Evolutionary conservation across 805 yeast genomes (phyloP), one percentile per base, ranked within the genome.

Genomic region (Candida pseudoglaebosa): DNA sequence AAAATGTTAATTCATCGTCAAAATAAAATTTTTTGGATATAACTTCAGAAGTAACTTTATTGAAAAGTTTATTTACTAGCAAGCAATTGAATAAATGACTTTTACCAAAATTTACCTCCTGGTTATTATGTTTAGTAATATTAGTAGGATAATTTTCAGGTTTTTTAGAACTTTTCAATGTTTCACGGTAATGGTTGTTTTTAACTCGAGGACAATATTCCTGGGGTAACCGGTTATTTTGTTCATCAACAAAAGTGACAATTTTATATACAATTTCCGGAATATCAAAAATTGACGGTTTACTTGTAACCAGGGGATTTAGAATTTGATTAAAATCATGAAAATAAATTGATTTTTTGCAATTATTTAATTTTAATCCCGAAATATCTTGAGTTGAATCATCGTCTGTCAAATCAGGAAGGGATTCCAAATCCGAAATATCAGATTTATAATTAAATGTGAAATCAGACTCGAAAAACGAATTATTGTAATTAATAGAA

Each of bases 221-320:
- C 32, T 68, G 73, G 2, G 91, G 91, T n/a, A 80, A 65, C 6
- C 59, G 54, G 1, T 72, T 65, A 40, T 52, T 54, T 43, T 71
- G 75, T 18, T 63, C 58, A 40, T 83, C 88, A n/a, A 83, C 82
- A 53, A 67, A 77, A 18, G 66, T 62, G 16, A 86, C 59, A 9
- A 88, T 84, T 39, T 70, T 67, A 43, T 68, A 59, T 12, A 88
- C 65, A 37, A 88, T 81, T 57, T 88, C 96, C 0, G 96, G 95
- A 24, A 83, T 79, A 36, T 70, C 67, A 51, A 88, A 83, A 6
- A 88, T 82, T 49, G 57, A 66, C 60, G 50, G 52, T 22, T 38
- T 42, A 14, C 12, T 40, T 34, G 33, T 37, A 29, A 26, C 19
- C n/a, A n/a, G n/a, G n/a, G n/a, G n/a, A n/a, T 22, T 16, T 16